Conservation (phyloP, 2,329 filamentous ascomycete species). For the Sporothrix humicola region DNA sequence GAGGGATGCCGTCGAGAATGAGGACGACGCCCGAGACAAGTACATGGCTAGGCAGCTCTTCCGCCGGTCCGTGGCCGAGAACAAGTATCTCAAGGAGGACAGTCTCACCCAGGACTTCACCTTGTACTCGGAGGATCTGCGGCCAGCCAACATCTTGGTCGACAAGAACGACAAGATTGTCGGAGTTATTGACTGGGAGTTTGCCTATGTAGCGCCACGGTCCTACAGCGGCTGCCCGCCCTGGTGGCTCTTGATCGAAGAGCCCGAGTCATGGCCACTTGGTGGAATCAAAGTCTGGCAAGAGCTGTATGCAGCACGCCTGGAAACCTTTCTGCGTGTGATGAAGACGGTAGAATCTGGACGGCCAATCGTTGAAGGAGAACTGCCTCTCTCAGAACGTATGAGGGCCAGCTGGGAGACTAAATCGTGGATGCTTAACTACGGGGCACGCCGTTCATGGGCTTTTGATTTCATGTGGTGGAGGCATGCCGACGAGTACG, state of each 20-base stretch:
- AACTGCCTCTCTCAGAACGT: constrained; percentile 33
- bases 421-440: constrained; percentile 40
- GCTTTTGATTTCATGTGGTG: constrained; percentile 43
- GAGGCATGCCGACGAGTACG: constrained; percentile 40
- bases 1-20: constrained; percentile 47
- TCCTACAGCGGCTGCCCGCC: constrained; percentile 45
- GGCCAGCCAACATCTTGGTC: constrained; percentile 43
- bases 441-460: constrained; percentile 42
- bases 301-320: constrained; percentile 43
- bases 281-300: constrained; percentile 44
- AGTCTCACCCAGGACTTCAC: constrained; percentile 35
- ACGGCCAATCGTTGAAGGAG: not conserved
- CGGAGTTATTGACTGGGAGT: constrained; percentile 52
- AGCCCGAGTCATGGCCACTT: constrained; percentile 44
- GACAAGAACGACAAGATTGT: constrained; percentile 41
- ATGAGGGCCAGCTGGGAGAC: constrained; percentile 43
- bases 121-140: constrained; percentile 46
- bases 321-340: constrained; percentile 45
- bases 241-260: constrained; percentile 47
- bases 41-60: constrained; percentile 52
- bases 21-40: constrained; percentile 51
- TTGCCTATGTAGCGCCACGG: constrained; percentile 43
- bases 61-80: constrained; percentile 44
- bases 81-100: constrained; percentile 37
- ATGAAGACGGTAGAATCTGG: constrained; percentile 39